Base-by-base conservation (phyloP, 208 protist species). In the Trypanosomatidae sp. region DNA sequence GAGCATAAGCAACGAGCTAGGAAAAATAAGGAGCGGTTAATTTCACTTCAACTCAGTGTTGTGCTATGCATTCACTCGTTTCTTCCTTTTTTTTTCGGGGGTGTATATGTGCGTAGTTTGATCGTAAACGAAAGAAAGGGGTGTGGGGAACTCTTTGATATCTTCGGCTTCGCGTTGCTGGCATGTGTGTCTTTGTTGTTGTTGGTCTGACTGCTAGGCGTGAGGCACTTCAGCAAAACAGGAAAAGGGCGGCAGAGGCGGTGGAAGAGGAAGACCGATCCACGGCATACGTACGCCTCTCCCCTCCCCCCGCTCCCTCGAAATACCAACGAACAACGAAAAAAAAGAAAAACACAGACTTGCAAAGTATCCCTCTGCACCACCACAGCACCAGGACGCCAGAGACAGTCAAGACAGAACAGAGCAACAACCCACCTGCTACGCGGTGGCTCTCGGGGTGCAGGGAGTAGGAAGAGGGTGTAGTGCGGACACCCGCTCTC, bases 341-440 rank as follows among this genome's bases (percentile, higher is more conserved):
- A 55, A 53, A 12, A 2, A 12, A n/a, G 25, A 19, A 22, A 22
- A 53, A 13, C 7, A 25, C 53, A 33, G 25, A 33, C 53, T 25
- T 25, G 50, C 56, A 76, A 47, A 56, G 75, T 66, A 39, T 39
- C 36, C 44, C 22, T 9, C 3, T 12, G 50, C 22, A 55, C 22
- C 5, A 28, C 22, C 2, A 25, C 50, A 15, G 25, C 25, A 10
- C 13, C 50, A 25, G 50, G 50, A 55, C 2, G 50, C 22, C 13
- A 55, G 22, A 9, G 25, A 25, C 25, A 15, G 25, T 0, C 43
- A 41, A 65, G 69, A 25, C 59, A 74, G 66, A 71, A 70, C 39
- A 39, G n/a, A 36, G 12, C 41, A 1, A 36, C 53, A 33, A 59
- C 25, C 53, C 25, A 59, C 53, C 53, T 17, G 25, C 25, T 59